A percentile compares a stretch with the other conserved stretches of the same genome.
Conservation (phyloP, 2,329 filamentous ascomycete species). For the Curvularia sp. region DNA sequence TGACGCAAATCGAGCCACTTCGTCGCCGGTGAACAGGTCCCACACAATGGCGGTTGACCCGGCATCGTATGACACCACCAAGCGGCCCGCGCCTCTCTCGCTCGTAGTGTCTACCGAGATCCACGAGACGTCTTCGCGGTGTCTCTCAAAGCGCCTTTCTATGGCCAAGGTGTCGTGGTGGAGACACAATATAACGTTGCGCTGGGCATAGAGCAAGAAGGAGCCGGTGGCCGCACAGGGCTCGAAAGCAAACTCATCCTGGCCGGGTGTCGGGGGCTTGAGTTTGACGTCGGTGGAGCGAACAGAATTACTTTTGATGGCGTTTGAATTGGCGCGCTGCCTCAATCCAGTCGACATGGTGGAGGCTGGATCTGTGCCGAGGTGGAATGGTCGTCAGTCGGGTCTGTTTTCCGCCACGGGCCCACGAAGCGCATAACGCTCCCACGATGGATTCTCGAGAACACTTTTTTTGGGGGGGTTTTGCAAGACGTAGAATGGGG, state of each 20-base stretch:
- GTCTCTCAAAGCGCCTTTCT: constrained; percentile 82
- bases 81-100: constrained; percentile 79
- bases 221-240: constrained; percentile 90
- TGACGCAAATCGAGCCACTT: constrained; percentile 89
- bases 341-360: constrained; percentile 56
- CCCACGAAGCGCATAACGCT: constrained; percentile 42
- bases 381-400: constrained; percentile 38
- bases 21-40: constrained; percentile 91
- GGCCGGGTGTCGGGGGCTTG: constrained; percentile 54
- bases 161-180: constrained; percentile 93
- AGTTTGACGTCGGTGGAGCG: constrained; percentile 44
- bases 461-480: constrained; percentile 31
- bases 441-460: constrained; percentile 25
- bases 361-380: constrained; percentile 34
- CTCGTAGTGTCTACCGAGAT: constrained; percentile 91
- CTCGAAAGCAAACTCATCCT: constrained; percentile 68
- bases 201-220: constrained; percentile 87
- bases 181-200: constrained; percentile 80
- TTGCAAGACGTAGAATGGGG: constrained; percentile 34
- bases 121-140: constrained; percentile 81
- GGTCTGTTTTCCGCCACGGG: constrained; percentile 28
- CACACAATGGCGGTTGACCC: constrained; percentile 94
- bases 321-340: constrained; percentile 51
- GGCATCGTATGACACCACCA: constrained; percentile 92
- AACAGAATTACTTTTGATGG: constrained; percentile 43